Evolutionary conservation across 305 asterid genomes (phyloP).

Genomic region (Ajuga reptans): DNA sequence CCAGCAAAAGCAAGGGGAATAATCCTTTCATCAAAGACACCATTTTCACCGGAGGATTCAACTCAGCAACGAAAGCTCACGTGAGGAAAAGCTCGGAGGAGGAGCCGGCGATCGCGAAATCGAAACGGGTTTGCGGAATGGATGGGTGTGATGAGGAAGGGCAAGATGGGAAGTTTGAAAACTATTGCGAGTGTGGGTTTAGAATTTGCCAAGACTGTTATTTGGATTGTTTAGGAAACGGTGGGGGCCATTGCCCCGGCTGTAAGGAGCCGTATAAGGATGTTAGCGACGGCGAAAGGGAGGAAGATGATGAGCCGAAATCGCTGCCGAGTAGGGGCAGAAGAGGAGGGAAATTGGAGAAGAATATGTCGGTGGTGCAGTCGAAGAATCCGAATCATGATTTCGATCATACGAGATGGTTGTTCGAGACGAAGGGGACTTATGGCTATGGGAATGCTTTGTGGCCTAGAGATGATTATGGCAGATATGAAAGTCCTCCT

Average conservation of each 20-base stretch:
- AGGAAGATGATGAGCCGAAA: constrained; percentile 41
- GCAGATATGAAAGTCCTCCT: constrained; percentile 52
- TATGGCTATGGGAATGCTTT: constrained; percentile 86
- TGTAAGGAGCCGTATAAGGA: constrained; percentile 66
- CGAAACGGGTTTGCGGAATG: constrained; percentile 51
- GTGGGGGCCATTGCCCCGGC: constrained; percentile 65
- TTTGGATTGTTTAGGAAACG: constrained; percentile 46
- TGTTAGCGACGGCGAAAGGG: constrained; percentile 34
- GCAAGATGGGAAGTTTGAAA: constrained; percentile 30
- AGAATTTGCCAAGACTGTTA: constrained; percentile 64
- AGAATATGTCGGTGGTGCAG: constrained; percentile 73
- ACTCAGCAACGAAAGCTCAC: constrained; percentile 69
- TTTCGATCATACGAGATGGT: constrained; percentile 78
- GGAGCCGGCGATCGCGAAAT: constrained; percentile 32
- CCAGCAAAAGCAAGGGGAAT: constrained; percentile 35
- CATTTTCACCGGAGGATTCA: constrained; percentile 78
- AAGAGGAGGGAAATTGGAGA: constrained; percentile 50
- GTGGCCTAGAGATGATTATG: constrained; percentile 79
- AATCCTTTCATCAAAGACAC: constrained; percentile 67
- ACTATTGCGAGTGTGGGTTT: constrained; percentile 72
- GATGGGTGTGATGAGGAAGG: constrained; percentile 82
- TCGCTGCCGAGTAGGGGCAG: constrained; percentile 55
- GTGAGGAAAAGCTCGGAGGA: constrained; percentile 51
- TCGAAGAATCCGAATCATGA: constrained; percentile 84
- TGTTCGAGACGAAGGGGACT: constrained; percentile 87